Evolutionary conservation across 164 flowering plant species (phyloP).

Genomic region (Nelumbo lutea): DNA sequence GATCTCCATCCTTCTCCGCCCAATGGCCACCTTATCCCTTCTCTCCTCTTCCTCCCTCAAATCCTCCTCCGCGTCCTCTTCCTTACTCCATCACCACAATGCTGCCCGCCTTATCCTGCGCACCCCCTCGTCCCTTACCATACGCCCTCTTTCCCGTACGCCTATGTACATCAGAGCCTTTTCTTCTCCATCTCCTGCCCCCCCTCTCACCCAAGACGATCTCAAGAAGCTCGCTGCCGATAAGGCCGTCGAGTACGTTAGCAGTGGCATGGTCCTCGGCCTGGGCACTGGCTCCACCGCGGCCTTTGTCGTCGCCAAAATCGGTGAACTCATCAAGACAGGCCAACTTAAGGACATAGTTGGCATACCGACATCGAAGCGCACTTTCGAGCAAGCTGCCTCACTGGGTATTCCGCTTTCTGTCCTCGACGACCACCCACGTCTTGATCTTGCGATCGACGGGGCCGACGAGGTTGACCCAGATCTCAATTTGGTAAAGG

Average conservation of each 20-base stretch:
- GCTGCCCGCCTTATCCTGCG: slow-evolving; percentile 25
- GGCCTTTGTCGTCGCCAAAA: slow-evolving; percentile 69
- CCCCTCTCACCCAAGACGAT: slow-evolving; percentile 63
- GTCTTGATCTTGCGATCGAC: slow-evolving; percentile 50
- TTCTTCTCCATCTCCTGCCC: slow-evolving; percentile 34
- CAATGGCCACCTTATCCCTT: slow-evolving; percentile 32
- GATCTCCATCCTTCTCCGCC: background rate
- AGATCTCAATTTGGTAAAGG: slow-evolving; percentile 44
- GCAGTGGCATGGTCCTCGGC: slow-evolving; percentile 82
- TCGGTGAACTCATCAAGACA: slow-evolving; percentile 49
- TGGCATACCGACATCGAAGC: slow-evolving; percentile 54
- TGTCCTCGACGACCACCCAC: slow-evolving; percentile 38
- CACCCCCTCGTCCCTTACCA: slow-evolving; percentile 15
- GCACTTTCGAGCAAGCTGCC: slow-evolving; percentile 49
- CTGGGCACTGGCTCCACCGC: slow-evolving; percentile 94
- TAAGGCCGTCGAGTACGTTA: slow-evolving; percentile 73
- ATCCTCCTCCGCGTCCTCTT: slow-evolving; percentile 5
- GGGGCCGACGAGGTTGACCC: slow-evolving; percentile 69
- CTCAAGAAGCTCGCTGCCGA: slow-evolving; percentile 82
- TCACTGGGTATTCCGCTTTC: slow-evolving; percentile 48
- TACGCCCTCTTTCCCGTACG: slow-evolving; percentile 5
- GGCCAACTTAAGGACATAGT: slow-evolving; percentile 48
- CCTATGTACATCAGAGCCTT: slow-evolving; percentile 34
- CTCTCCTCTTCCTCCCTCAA: slow-evolving; percentile 21
- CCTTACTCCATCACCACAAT: slow-evolving; percentile 8